Base-by-base conservation (phyloP, 2,329 filamentous ascomycete species). In the Cylindrodendrum hubeiense region DNA sequence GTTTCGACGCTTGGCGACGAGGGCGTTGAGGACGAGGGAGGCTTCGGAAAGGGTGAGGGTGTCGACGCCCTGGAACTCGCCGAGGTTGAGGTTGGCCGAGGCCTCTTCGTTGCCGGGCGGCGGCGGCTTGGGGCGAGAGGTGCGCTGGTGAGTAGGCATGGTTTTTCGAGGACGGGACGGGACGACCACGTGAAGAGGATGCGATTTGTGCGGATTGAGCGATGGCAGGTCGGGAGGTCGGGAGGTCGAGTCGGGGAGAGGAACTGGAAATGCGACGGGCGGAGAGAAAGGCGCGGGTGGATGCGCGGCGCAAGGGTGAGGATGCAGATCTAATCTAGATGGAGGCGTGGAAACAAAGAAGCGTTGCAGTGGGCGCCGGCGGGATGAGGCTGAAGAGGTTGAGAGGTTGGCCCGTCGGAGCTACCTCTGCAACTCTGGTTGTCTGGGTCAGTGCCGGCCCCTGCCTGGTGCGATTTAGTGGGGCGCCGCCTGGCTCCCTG, bases 21-120 rank as follows among this genome's bases (percentile, higher is more conserved):
- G 91, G 67, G 94, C 94, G 77, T 95, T 95, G 75, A 99, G 93
- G 76, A 99, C 92, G 54, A 97, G 89, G 73, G 94, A 89, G 2
- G 96, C 95, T 82, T 98, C 96, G 34, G 94, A 97, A 57, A 98
- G 88, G 49, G 95, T 97, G 67, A 99, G 86, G 6, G 95, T 95
- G 78, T 96, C 94, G 71, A 97, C 94, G 76, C 95, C 87, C 74
- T 97, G 90, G 82, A 98, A 98, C 78, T 98, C 95, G 82, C 96
- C 96, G 12, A 99, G 91, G 79, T 91, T 93, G 69, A 98, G 89
- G 60, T 90, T 89, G 8, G 89, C 85, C 53, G 91, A 90, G 24
- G 95, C 95, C 83, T 98, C 94, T 80, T 98, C 95, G 79, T 97
- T 95, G 77, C 92, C 92, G 62, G 89, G 87, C 51, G 88, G 87